Conservation (phyloP, 108 stramenopile genomes). For the Skeletonema tropicum region DNA sequence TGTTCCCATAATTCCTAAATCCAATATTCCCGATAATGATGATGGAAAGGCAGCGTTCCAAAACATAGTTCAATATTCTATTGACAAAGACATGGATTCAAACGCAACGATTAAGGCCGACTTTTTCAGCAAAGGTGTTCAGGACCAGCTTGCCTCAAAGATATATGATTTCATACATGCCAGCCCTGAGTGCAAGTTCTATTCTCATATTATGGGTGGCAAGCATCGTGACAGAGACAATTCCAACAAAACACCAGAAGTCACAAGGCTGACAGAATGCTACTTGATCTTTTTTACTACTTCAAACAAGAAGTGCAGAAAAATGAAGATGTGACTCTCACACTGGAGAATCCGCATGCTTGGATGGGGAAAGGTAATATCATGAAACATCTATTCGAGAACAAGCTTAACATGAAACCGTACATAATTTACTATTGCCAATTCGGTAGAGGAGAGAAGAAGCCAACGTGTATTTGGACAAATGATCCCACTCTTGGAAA, state of each 20-base stretch:
- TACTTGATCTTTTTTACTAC: constrained; percentile 11
- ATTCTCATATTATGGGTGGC: constrained; percentile 32
- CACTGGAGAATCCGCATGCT: constrained; percentile 33
- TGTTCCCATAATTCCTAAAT: no score
- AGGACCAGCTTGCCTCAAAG: constrained; percentile 2
- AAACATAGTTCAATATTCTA: no score
- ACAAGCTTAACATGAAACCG: constrained; percentile 6
- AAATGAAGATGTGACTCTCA: constrained; percentile 24
- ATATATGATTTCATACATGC: constrained; percentile 50
- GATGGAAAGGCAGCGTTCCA: no score
- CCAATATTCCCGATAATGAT: no score
- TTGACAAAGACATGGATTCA: constrained; percentile 30
- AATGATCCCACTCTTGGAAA: constrained; percentile 25
- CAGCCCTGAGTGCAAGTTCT: constrained; percentile 48
- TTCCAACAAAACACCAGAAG: constrained; percentile 21
- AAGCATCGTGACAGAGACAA: constrained; percentile 35
- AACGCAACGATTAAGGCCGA: constrained; percentile 39
- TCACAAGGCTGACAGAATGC: constrained; percentile 22
- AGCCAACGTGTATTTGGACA: constrained; percentile 41
- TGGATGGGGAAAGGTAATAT: constrained; percentile 36
- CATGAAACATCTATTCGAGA: constrained; percentile 30
- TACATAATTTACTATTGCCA: constrained; percentile 34
- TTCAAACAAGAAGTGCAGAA: constrained; percentile 1
- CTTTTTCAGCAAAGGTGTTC: constrained; percentile 20
- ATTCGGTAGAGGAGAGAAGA: constrained; percentile 36